Base-by-base conservation (phyloP, 2,329 filamentous ascomycete genomes). In the Sclerotinia sclerotiorum region DNA sequence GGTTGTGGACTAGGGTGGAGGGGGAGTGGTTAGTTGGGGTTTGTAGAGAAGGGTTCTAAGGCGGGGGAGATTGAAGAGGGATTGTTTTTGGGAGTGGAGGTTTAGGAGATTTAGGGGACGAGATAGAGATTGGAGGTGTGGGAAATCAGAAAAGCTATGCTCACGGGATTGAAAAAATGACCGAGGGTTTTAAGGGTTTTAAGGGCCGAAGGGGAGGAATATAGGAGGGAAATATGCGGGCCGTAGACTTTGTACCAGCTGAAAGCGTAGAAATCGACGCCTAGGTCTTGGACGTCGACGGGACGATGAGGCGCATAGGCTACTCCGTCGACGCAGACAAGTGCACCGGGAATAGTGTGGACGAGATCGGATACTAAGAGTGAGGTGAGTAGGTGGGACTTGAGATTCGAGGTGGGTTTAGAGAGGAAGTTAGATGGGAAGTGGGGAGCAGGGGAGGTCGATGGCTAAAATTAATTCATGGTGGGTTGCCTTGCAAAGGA, bases 231-330 rank as follows among this genome's bases (percentile, higher is more conserved):
- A 1, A 93, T 82, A 73, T 94, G 91, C 0, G 91, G 91, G 0
- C 91, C 91, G 75, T 90, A 94, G 1, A 93, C 86, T 77, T 94
- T 94, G 79, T 94, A 94, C 91, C 90, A 94, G 0, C 84, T 88
- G 76, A 94, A 92, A n/a, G 83, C 80, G 77, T 94, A 94, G 73
- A 93, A 88, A 76, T 94, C 91, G 0, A 90, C 88, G 0, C 84
- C 90, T 0, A 92, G 81, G 0, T 80, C 86, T 71, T 85, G 82
- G 5, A 94, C 88, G 76, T 94, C 88, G 15, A 94, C 79, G 10
- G 81, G 81, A 5, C 90, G 83, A 77, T 94, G 91, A 0, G 91
- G 91, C 0, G 91, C 90, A 74, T 88, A 92, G 4, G 90, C 89
- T 0, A 94, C 91, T 2, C 87, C 91, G 78, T 94, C 92, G 7